Conservation (phyloP, 306 rosid species). For the Leucaena leucocephala region DNA sequence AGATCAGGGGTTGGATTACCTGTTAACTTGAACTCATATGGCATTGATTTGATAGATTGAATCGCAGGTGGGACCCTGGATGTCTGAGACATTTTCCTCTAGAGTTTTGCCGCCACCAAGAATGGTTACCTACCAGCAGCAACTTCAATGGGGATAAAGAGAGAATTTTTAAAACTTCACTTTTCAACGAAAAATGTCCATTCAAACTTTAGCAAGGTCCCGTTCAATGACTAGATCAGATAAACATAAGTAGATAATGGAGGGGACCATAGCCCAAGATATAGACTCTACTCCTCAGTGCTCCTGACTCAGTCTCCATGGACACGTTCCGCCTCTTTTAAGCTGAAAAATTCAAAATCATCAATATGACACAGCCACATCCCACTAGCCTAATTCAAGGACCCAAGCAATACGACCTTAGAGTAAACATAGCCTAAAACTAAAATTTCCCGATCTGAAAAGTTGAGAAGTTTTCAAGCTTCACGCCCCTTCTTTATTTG, state of each 20-base stretch:
- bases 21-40: constrained; percentile 59
- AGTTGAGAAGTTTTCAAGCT: constrained; percentile 30
- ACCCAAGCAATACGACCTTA: constrained; percentile 27
- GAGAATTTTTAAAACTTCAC: constrained; percentile 40
- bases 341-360: constrained; percentile 41
- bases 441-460: constrained; percentile 29
- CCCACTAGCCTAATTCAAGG: constrained; percentile 37
- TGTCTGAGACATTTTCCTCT: constrained; percentile 64
- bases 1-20: constrained; percentile 43
- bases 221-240: constrained; percentile 54
- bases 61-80: constrained; percentile 53
- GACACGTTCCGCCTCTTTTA: constrained; percentile 46
- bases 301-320: constrained; percentile 48
- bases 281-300: constrained; percentile 40
- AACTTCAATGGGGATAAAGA: constrained; percentile 41
- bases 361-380: constrained; percentile 38
- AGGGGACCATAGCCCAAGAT: constrained; percentile 71
- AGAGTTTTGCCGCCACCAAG: constrained; percentile 49
- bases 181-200: constrained; percentile 45
- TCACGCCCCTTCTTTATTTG: background rate
- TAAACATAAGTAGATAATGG: constrained; percentile 50
- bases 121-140: constrained; percentile 43
- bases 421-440: constrained; percentile 18
- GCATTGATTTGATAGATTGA: constrained; percentile 71
- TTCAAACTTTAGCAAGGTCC: constrained; percentile 65